Conservation (phyloP, 2,329 filamentous ascomycete genomes). For the Dendrostoma leiphaemia region DNA sequence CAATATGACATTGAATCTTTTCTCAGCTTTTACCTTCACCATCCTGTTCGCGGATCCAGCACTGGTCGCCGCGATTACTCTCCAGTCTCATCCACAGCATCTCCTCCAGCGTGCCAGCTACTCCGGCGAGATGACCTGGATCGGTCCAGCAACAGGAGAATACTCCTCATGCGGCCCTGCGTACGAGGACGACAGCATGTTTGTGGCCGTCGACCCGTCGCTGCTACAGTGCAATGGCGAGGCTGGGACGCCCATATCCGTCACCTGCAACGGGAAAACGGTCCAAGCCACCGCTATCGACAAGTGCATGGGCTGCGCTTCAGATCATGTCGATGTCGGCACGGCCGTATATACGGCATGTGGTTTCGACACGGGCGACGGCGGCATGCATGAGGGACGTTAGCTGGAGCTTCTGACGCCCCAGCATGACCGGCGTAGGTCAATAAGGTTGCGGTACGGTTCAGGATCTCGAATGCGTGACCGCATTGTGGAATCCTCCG, state of each 20-base stretch:
- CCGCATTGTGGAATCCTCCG: too few relatives aligned
- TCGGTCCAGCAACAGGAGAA: constrained; percentile 1
- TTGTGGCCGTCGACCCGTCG: constrained; percentile 8
- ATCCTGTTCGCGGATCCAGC: neutral
- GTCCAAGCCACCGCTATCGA: constrained; percentile 17
- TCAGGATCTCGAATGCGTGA: too few relatives aligned
- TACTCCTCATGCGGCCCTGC: neutral
- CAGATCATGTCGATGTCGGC: constrained; percentile 10
- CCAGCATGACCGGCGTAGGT: too few relatives aligned
- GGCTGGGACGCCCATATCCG: constrained; percentile 1
- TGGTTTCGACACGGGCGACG: neutral
- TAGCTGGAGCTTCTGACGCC: neutral
- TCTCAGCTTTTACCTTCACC: neutral
- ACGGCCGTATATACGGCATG: constrained; percentile 6
- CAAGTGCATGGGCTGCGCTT: constrained; percentile 16
- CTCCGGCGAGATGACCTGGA: constrained; percentile 8
- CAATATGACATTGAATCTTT: neutral
- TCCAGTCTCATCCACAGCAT: neutral
- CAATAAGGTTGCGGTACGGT: too few relatives aligned
- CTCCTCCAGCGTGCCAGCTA: constrained; percentile 6
- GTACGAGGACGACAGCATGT: constrained; percentile 13
- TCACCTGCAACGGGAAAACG: constrained; percentile 25
- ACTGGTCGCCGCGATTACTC: neutral
- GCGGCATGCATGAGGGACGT: neutral
- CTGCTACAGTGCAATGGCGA: constrained; percentile 5